phyloP scores from a whole-genome alignment of 2,329 filamentous ascomycete genomes.

The Huntiella abstrusa region DNA sequence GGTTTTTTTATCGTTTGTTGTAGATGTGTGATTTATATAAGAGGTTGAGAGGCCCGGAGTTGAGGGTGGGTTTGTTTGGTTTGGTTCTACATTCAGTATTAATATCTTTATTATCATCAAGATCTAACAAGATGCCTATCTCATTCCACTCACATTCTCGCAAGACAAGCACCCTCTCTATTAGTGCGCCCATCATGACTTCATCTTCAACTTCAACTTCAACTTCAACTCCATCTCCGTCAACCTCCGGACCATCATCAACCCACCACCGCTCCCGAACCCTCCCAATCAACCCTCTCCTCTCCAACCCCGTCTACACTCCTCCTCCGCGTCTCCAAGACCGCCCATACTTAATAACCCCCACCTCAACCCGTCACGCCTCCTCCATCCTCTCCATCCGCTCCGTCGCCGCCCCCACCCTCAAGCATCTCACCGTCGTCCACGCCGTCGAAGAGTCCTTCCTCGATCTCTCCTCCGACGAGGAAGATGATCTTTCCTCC shows the following conservation, averaged over 20 bases:
- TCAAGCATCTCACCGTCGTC: slow-evolving; percentile 9
- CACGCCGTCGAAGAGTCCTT: slow-evolving; percentile 9
- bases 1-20: background rate
- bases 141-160: slow-evolving; percentile 4
- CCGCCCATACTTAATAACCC: slow-evolving; percentile 10
- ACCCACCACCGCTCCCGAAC: slow-evolving; percentile 9
- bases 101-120: background rate
- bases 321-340: slow-evolving; percentile 11
- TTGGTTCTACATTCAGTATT: background rate
- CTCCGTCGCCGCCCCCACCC: slow-evolving; percentile 5
- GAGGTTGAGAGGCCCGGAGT: no score
- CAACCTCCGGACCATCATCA: no score
- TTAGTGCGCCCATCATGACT: slow-evolving; percentile 5
- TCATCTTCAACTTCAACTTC: background rate
- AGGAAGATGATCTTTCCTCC: background rate
- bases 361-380: slow-evolving; percentile 2
- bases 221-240: no score
- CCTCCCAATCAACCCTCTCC: slow-evolving; percentile 10
- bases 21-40: no score
- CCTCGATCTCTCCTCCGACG: slow-evolving; percentile 1
- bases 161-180: slow-evolving; percentile 8
- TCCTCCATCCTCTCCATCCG: slow-evolving; percentile 10
- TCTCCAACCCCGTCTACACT: slow-evolving; percentile 7
- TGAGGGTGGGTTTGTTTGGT: no score
- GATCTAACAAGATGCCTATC: slow-evolving; percentile 7